phyloP scores from a whole-genome alignment of 2,329 filamentous ascomycete species.

The Fonsecaea monophora region DNA sequence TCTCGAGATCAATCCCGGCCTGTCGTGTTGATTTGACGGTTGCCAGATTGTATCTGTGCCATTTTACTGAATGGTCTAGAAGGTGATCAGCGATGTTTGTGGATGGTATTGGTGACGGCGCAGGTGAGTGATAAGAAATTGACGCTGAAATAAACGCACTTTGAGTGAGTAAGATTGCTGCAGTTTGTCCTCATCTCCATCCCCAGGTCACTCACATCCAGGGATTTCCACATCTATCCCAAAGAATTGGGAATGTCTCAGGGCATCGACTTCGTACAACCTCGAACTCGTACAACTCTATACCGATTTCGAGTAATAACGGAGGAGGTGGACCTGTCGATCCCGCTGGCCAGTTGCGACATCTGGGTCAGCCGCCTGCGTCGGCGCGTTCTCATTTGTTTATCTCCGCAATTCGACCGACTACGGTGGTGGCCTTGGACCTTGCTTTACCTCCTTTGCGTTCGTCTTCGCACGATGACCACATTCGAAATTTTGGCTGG shows the following conservation, averaged over 20 bases:
- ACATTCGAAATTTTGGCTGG: not conserved
- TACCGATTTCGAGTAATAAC: not conserved
- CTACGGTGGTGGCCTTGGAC: not conserved
- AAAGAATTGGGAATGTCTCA: no score
- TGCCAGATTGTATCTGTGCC: not conserved
- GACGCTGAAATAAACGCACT: no score
- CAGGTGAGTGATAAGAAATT: not conserved
- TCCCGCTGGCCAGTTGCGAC: not conserved
- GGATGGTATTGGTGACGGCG: not conserved
- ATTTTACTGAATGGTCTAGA: not conserved
- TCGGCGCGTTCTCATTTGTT: not conserved
- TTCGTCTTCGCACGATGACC: not conserved
- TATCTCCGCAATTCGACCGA: constrained; percentile 2
- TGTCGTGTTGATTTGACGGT: no score
- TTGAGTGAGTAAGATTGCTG: not conserved
- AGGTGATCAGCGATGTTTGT: not conserved
- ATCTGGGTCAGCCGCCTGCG: not conserved
- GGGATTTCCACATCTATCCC: no score
- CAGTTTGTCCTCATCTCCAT: no score
- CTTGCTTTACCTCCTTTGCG: not conserved
- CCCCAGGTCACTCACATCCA: no score
- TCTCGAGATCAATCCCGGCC: no score
- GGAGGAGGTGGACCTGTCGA: not conserved
- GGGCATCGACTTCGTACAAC: no score
- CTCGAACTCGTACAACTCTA: not conserved